phyloP scores from a whole-genome alignment of 768 basidiomycete genomes.

The Gloeophyllum trabeum region DNA sequence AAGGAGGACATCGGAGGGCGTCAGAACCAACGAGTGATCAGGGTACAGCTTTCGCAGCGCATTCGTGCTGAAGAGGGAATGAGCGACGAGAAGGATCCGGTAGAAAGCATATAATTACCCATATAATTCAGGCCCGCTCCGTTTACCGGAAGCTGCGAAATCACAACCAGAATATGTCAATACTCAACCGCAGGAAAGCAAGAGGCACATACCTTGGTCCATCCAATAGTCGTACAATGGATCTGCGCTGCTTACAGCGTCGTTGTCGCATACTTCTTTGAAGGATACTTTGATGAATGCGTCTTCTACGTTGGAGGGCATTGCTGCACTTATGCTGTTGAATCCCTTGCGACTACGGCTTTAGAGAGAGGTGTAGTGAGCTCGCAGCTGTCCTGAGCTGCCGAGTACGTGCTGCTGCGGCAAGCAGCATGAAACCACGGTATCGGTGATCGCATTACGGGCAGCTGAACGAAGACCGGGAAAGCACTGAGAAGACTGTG shows the following conservation, averaged over 20 bases:
- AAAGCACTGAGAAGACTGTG: background rate
- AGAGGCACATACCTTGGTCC: conserved; percentile 38
- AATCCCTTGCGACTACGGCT: no score
- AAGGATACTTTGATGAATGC: conserved; percentile 36
- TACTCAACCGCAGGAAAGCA: background rate
- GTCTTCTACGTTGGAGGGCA: conserved; percentile 16
- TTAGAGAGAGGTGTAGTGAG: no score
- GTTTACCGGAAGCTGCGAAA: conserved; percentile 39
- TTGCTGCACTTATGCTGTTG: background rate
- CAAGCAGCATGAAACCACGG: no score
- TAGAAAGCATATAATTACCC: conserved; percentile 25
- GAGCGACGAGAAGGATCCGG: background rate
- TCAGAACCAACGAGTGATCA: conserved; percentile 45
- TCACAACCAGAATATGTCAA: no score
- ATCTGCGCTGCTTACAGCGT: conserved; percentile 5
- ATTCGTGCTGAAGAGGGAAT: conserved; percentile 21
- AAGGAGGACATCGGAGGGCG: conserved; percentile 35
- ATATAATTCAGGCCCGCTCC: conserved; percentile 29
- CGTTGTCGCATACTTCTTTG: conserved; percentile 14
- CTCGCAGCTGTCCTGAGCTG: no score
- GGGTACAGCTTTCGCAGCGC: conserved; percentile 49
- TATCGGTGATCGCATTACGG: no score
- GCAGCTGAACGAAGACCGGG: no score
- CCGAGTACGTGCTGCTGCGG: no score
- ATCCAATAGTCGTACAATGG: conserved; percentile 42